A percentile compares a stretch with the other conserved stretches of the same genome.
phyloP scores from a whole-genome alignment of 2,329 filamentous ascomycete species.

The Fusarium sp. region DNA sequence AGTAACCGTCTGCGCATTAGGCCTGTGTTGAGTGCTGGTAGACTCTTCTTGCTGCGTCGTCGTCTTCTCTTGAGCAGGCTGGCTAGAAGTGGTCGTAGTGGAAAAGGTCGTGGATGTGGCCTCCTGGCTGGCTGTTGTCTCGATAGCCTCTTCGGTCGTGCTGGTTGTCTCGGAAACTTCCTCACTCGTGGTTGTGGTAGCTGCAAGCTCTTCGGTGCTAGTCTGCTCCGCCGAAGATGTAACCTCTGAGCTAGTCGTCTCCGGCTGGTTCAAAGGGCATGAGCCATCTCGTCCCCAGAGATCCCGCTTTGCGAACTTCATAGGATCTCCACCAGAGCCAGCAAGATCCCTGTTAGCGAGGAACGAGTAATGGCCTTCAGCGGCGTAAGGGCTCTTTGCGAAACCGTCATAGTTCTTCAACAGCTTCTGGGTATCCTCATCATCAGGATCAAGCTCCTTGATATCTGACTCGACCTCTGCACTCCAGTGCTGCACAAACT shows the following conservation, averaged over 20 bases:
- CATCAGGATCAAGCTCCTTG: background rate
- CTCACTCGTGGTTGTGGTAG: background rate
- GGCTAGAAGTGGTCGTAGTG: background rate
- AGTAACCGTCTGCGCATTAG: background rate
- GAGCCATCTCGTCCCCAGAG: constrained; percentile 6
- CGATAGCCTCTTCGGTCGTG: background rate
- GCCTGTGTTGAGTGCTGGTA: background rate
- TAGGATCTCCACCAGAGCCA: background rate
- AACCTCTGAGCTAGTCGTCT: background rate
- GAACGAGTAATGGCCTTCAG: background rate
- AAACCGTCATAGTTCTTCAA: background rate
- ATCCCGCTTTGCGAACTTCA: background rate
- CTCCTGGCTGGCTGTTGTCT: background rate
- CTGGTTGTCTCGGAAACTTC: background rate
- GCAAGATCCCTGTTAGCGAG: constrained; percentile 8
- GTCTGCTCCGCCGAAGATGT: background rate
- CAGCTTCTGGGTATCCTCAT: background rate
- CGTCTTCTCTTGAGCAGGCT: background rate
- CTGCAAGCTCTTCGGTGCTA: background rate
- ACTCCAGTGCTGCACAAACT: constrained; percentile 13
- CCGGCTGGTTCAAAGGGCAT: background rate
- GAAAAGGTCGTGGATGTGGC: constrained; percentile 3
- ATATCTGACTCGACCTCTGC: background rate
- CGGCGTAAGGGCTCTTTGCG: background rate
- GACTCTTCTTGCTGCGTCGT: background rate